Conservation (phyloP, 2,329 filamentous ascomycete genomes). For the Claviceps sp. region DNA sequence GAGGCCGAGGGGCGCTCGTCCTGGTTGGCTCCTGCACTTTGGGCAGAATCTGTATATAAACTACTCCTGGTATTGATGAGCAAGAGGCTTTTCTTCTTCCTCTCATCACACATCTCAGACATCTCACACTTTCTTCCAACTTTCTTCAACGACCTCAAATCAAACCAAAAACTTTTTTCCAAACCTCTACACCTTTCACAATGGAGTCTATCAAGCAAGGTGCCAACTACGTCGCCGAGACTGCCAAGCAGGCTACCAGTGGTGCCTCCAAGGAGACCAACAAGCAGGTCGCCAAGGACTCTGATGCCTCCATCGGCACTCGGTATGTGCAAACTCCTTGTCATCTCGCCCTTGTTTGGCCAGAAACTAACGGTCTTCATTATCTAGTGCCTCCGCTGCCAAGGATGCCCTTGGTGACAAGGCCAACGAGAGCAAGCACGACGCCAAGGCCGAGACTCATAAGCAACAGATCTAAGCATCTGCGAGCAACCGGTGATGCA, state of each 20-base stretch:
- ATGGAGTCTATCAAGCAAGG: slow-evolving; percentile 46
- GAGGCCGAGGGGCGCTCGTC: not conserved
- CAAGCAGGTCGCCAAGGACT: slow-evolving; percentile 55
- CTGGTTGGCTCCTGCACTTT: not conserved
- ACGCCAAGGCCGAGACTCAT: slow-evolving; percentile 26
- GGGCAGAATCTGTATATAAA: slow-evolving; percentile 2
- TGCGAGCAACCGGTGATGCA: not conserved
- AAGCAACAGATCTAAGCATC: slow-evolving; percentile 25
- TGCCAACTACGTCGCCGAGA: slow-evolving; percentile 53
- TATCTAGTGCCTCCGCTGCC: slow-evolving; percentile 29
- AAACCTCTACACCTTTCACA: slow-evolving; percentile 14
- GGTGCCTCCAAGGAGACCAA: slow-evolving; percentile 54
- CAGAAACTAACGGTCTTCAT: not conserved
- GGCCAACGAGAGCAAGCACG: slow-evolving; percentile 26
- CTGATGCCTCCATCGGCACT: slow-evolving; percentile 35
- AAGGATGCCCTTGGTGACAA: slow-evolving; percentile 37
- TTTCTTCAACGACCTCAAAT: slow-evolving; percentile 1
- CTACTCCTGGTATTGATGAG: not conserved
- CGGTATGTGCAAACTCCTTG: slow-evolving; percentile 26
- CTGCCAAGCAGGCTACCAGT: slow-evolving; percentile 41
- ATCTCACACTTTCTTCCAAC: too few species aligned
- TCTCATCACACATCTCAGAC: not conserved
- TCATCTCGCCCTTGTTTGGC: not conserved
- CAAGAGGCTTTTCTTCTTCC: not conserved
- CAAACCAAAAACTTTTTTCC: not conserved